Conservation (phyloP, 1,284 basidiomycete species). For the Ganoderma lingzhi region DNA sequence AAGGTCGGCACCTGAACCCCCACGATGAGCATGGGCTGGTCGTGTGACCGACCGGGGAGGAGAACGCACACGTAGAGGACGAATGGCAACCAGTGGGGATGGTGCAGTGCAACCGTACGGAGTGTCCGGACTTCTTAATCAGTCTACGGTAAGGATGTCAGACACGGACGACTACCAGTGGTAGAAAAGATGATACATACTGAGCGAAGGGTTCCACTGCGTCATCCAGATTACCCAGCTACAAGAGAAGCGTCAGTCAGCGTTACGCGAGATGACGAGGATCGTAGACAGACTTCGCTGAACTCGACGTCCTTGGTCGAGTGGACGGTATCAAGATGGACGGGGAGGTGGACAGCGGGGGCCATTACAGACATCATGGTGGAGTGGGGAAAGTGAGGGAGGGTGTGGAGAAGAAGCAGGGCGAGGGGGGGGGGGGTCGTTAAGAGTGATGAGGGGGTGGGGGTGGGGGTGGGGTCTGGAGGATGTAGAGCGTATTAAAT, state of each 20-base stretch:
- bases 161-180: not conserved
- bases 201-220: conserved; percentile 66
- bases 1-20: conserved; percentile 60
- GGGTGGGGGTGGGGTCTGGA: conserved; percentile 18
- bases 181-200: conserved; percentile 44
- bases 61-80: conserved; percentile 60
- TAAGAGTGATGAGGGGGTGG: conserved; percentile 27
- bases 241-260: conserved; percentile 22
- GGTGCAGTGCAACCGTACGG: conserved; percentile 64
- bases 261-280: conserved; percentile 17
- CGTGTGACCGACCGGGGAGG: conserved; percentile 22
- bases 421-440: conserved; percentile 11
- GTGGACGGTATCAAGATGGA: conserved; percentile 42
- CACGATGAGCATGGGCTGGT: conserved; percentile 15
- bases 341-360: conserved; percentile 41
- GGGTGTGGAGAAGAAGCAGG: conserved; percentile 25
- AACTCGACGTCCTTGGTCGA: conserved; percentile 43
- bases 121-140: conserved; percentile 50
- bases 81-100: conserved; percentile 69
- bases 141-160: conserved; percentile 41
- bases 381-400: conserved; percentile 23
- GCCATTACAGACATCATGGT: conserved; percentile 51
- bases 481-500: conserved; percentile 22
- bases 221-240: conserved; percentile 60
- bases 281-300: conserved; percentile 49